Evolutionary conservation across 1,284 basidiomycete species (phyloP).

Genomic region (Albatrellus sp.): DNA sequence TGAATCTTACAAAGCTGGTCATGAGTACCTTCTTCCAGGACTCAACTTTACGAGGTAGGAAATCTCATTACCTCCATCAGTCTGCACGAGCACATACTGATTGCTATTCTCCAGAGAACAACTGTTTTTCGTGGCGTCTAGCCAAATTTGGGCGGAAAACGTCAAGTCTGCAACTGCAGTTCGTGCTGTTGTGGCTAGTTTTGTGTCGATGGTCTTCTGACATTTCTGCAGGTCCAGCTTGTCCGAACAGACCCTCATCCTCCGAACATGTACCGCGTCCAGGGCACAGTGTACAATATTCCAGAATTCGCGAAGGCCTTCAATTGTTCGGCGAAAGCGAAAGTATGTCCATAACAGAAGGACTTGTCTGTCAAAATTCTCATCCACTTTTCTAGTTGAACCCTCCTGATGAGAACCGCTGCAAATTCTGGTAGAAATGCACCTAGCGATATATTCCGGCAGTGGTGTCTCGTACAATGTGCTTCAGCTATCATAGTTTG

Average conservation of each 20-base stretch:
- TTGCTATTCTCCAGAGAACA: constrained; percentile 48
- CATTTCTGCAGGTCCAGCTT: constrained; percentile 45
- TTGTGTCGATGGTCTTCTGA: constrained; percentile 15
- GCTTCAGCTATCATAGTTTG: constrained; percentile 4
- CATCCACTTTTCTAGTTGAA: constrained; percentile 11
- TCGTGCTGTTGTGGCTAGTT: constrained; percentile 14
- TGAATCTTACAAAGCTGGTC: constrained; percentile 37
- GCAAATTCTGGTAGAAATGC: constrained; percentile 9
- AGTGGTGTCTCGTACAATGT: neutral
- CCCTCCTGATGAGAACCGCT: constrained; percentile 13
- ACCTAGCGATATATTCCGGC: neutral
- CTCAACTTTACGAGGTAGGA: constrained; percentile 60
- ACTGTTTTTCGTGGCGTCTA: constrained; percentile 85
- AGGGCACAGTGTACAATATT: constrained; percentile 73
- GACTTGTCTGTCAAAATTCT: neutral
- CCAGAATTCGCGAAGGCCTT: constrained; percentile 73
- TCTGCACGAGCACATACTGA: neutral
- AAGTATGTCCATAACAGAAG: constrained; percentile 30
- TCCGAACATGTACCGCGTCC: constrained; percentile 66
- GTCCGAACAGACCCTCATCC: constrained; percentile 85
- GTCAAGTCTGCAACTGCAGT: constrained; percentile 68
- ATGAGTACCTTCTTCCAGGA: constrained; percentile 73
- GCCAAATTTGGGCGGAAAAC: constrained; percentile 61
- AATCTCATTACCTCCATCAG: neutral
- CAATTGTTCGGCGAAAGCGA: constrained; percentile 57